Evolutionary conservation across 352 stramenopile species (phyloP).

Genomic region (Phytopythium ostracodes): DNA sequence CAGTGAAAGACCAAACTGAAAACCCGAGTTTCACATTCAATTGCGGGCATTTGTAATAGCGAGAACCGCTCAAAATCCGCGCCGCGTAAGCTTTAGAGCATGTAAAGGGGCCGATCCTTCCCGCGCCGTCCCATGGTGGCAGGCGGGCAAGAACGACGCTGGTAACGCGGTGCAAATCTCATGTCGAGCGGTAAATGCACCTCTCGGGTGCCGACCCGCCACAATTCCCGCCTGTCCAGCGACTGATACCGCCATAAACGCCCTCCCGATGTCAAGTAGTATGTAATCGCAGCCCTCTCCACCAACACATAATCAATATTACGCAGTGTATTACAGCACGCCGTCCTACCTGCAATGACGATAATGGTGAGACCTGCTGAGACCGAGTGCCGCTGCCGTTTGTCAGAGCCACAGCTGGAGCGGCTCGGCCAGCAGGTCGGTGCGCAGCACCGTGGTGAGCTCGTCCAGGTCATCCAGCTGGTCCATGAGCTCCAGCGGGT

Average conservation of each 20-base stretch:
- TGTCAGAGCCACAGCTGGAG: conserved; percentile 28
- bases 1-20: too few species aligned
- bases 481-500: conserved; percentile 38
- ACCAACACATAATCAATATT: too few species aligned
- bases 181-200: conserved; percentile 1
- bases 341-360: too few species aligned
- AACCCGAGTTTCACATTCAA: too few species aligned
- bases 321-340: too few species aligned
- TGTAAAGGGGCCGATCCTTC: background rate
- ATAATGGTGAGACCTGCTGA: too few species aligned
- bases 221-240: background rate
- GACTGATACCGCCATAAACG: background rate
- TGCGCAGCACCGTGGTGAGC: conserved; percentile 50
- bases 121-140: too few species aligned
- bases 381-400: too few species aligned
- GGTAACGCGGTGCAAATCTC: conserved; percentile 2
- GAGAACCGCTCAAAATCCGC: background rate
- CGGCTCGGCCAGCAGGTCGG: conserved; percentile 47
- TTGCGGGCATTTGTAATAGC: background rate
- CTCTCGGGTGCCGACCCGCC: background rate
- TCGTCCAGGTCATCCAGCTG: conserved; percentile 38
- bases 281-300: conserved; percentile 1
- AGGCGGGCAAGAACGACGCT: too few species aligned
- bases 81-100: background rate
- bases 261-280: background rate